Evolutionary conservation across 1,284 basidiomycete genomes (phyloP), one percentile per base, ranked within the genome.

Genomic region (Apiotrichum sp.): DNA sequence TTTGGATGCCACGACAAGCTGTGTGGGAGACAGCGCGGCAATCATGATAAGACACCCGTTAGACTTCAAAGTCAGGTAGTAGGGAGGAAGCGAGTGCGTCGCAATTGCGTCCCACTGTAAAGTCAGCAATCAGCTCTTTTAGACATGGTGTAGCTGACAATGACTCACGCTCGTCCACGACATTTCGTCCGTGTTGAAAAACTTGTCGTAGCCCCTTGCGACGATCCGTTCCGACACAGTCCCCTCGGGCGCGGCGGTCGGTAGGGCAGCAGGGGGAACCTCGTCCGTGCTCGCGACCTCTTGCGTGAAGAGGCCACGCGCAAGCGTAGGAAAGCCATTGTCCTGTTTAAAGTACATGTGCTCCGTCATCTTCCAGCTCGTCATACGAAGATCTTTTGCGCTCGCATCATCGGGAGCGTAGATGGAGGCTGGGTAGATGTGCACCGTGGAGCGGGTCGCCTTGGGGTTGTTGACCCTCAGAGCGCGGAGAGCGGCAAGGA

Each of bases 41-140:
- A 98, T 87, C 77, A 98, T 93, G 66, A 99, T 97, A 74, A 98
- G 93, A 73, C 96, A 99, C 2, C 95, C 96, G 62, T 98, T 99
- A 1, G 91, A 92, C 74, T 98, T 99, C 61, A 95, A 81, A 0
- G 95, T 93, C 13, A 98, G 80, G 6, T 85, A 84, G 69, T 97
- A 99, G 0, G 93, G 90, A 0, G 87, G 77, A 0, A 79, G 77
- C 0, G 93, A 93, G 62, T 90, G 83, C 5, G 77, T 74, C 57
- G 86, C 80, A 42, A 97, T 80, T 0, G 86, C 80, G 0, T 79
- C 71, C 93, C 93, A 96, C 91, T 97, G 66, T 10, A n/a, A 6
- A n/a, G 46, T 50, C 35, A 56, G 42, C 55, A 32, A 13, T 38
- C 36, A 38, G 36, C 22, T 22, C 22, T 22, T 22, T 22, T 22